Evolutionary conservation across 2,329 filamentous ascomycete species (phyloP).

Genomic region (Amesomyces nigricolor): DNA sequence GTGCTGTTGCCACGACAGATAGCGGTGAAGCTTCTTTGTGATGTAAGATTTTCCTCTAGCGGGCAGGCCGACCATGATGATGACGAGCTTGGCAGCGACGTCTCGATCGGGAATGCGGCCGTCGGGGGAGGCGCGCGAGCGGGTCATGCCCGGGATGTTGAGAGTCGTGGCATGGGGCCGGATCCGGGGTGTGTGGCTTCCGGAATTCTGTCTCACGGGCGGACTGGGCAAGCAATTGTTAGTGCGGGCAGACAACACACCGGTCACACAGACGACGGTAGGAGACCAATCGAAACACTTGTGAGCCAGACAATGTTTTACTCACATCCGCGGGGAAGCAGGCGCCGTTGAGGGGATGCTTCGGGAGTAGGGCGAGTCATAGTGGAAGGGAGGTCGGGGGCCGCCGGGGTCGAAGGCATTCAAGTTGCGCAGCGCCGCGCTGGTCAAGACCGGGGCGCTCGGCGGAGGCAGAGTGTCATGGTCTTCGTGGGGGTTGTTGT

Average conservation of each 20-base stretch:
- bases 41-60: conserved; percentile 97
- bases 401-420: conserved; percentile 36
- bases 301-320: conserved; percentile 7
- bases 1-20: conserved; percentile 95
- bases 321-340: conserved; percentile 54
- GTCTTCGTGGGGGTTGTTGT: neutral
- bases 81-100: conserved; percentile 92
- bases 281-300: neutral
- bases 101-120: conserved; percentile 90
- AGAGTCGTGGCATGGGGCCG: conserved; percentile 85
- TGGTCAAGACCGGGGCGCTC: conserved; percentile 26
- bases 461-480: conserved; percentile 20
- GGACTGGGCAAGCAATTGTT: conserved; percentile 41
- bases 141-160: conserved; percentile 93
- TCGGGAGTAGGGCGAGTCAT: conserved; percentile 51
- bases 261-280: neutral
- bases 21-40: conserved; percentile 94
- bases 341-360: conserved; percentile 55
- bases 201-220: conserved; percentile 67
- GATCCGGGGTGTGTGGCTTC: conserved; percentile 69
- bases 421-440: conserved; percentile 33
- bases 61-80: conserved; percentile 96
- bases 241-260: conserved; percentile 1
- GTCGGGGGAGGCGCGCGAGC: conserved; percentile 91
- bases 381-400: conserved; percentile 30